Conservation (phyloP, 306 rosid genomes). For the Lotus japonicus region DNA sequence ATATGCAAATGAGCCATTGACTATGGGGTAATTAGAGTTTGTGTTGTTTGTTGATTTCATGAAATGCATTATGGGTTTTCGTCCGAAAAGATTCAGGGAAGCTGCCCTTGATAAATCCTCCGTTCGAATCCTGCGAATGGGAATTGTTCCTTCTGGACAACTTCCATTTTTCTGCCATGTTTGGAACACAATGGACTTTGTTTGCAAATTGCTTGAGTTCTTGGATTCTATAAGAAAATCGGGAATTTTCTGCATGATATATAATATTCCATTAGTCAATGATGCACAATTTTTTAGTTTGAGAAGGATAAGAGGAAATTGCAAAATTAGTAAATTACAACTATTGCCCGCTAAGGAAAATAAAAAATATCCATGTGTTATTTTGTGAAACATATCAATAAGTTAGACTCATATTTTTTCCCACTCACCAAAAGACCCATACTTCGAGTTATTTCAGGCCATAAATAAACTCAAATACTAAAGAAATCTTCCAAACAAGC, state of each 20-base stretch:
- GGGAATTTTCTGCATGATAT: conserved; percentile 37
- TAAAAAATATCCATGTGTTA: no score
- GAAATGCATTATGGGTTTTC: conserved; percentile 14
- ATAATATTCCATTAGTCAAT: neutral
- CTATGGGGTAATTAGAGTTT: neutral
- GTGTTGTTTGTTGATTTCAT: neutral
- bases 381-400: no score
- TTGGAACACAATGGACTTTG: conserved; percentile 14
- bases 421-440: no score
- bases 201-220: neutral
- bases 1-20: neutral
- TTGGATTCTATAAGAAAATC: neutral
- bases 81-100: conserved; percentile 45
- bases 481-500: no score
- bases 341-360: no score
- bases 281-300: neutral
- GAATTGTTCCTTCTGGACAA: conserved; percentile 62
- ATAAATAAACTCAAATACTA: no score
- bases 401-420: no score
- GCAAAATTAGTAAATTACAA: no score
- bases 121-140: conserved; percentile 45
- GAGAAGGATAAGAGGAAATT: no score
- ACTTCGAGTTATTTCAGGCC: no score
- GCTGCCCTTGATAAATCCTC: conserved; percentile 34
- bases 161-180: conserved; percentile 62